Base-by-base conservation (phyloP, 2,329 filamentous ascomycete genomes). In the Pseudocercospora fuligena region DNA sequence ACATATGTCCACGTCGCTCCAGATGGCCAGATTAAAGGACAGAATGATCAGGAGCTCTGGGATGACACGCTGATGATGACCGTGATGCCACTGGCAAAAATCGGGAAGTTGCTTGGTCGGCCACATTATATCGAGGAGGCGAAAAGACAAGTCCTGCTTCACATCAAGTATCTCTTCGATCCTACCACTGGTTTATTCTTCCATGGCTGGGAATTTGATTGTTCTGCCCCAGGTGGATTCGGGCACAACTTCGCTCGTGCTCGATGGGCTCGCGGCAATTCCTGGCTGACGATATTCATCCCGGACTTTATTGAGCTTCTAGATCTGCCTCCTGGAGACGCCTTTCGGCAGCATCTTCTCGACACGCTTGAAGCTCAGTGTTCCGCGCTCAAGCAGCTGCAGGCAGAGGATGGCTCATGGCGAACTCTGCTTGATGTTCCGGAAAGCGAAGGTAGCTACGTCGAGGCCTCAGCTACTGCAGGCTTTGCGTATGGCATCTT, bases 61-160 rank as follows among this genome's bases (percentile, higher is more conserved):
- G 92, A 93, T 72, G 92, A 94, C 76, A 94, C 92, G 5, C 83
- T 94, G 53, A 94, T 94, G 91, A 94, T 94, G 92, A 93, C 90
- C 0, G 91, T 93, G 5, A 81, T 94, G 79, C 92, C 92, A 1
- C 83, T 94, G 19, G 91, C 91, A 19, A 94, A 94, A 81, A 93
- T 93, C 67, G 92, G 92, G 0, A 84, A 89, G 64, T 82, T 93
- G 3, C 84, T 94, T 2, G 83, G 86, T 67, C 82, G 91, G 1
- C 89, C 90, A 0, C 86, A 90, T 70, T 94, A 94, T 75, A 82
- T 94, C 27, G 89, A 88, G 49, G 92, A 94, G 79, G 91, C 91
- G 11, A 92, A 92, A 80, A 83, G 86, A 7, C 92, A 94, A 78
- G 93, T 93, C 75, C 82, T 94, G 51, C 80, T 93, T 14, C 92